phyloP scores from a whole-genome alignment of 2,329 filamentous ascomycete species.

The Colletotrichum echinochloae region DNA sequence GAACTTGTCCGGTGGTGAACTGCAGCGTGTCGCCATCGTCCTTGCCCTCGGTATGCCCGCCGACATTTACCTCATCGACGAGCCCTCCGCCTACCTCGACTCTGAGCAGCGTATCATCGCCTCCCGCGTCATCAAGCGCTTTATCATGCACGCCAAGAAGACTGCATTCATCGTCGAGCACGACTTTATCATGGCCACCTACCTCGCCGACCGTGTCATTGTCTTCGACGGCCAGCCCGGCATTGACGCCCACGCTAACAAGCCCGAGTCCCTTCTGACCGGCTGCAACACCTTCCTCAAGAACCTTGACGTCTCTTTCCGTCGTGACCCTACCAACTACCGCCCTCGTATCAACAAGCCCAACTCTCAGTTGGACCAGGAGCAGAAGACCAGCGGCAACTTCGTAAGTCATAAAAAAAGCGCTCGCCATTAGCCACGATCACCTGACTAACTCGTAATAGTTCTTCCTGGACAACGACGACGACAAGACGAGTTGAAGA shows the following conservation, averaged over 20 bases:
- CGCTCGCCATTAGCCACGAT: conserved; percentile 24
- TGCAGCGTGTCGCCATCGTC: conserved; percentile 98
- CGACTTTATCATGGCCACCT: conserved; percentile 96
- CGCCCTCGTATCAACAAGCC: conserved; percentile 98
- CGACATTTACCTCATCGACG: conserved; percentile 98
- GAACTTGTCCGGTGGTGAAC: conserved; percentile 98
- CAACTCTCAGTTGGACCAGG: conserved; percentile 95
- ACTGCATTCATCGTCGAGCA: conserved; percentile 99
- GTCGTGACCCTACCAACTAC: conserved; percentile 95
- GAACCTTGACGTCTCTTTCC: conserved; percentile 98
- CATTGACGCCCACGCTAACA: conserved; percentile 87
- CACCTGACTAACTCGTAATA: conserved; percentile 50
- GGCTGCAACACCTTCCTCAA: conserved; percentile 97
- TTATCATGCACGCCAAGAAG: conserved; percentile 99
- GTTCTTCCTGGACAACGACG: conserved; percentile 97
- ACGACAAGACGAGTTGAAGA: conserved; percentile 70
- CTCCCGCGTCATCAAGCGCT: conserved; percentile 97
- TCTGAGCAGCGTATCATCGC: conserved; percentile 99
- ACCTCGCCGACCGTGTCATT: conserved; percentile 90
- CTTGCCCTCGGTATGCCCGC: conserved; percentile 95
- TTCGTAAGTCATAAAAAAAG: conserved; percentile 74
- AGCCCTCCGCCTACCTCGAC: conserved; percentile 96
- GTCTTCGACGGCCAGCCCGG: conserved; percentile 97
- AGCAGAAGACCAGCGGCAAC: conserved; percentile 94
- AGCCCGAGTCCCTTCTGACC: conserved; percentile 90